Percentiles rank a stretch among this genome's conserved stretches.
Conservation (phyloP, 2,329 filamentous ascomycete genomes). For the Myriosclerotinia duriaeana region DNA sequence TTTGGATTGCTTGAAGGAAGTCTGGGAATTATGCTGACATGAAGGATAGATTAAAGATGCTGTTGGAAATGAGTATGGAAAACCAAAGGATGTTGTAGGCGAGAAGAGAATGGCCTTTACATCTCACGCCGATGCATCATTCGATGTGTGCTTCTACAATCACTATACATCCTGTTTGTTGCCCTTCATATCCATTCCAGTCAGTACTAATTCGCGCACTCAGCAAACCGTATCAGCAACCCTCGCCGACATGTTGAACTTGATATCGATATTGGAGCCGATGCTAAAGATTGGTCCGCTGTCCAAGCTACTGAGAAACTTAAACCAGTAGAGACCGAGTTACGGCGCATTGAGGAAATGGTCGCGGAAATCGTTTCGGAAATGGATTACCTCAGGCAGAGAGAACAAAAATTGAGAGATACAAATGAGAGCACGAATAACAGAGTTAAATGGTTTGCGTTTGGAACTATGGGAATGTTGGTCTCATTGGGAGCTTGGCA, state of each 20-base stretch:
- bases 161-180: slow-evolving; percentile 66
- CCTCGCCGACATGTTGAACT: slow-evolving; percentile 62
- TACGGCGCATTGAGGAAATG: slow-evolving; percentile 88
- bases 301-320: slow-evolving; percentile 97
- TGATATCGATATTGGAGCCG: slow-evolving; percentile 42
- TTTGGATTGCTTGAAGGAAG: slow-evolving; percentile 4
- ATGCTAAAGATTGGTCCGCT: slow-evolving; percentile 93
- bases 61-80: slow-evolving; percentile 92
- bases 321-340: slow-evolving; percentile 92
- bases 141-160: slow-evolving; percentile 97
- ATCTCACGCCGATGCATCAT: slow-evolving; percentile 84
- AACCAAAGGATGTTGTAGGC: slow-evolving; percentile 85
- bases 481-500: slow-evolving; percentile 92
- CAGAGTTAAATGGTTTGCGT: slow-evolving; percentile 97
- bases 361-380: slow-evolving; percentile 84
- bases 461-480: slow-evolving; percentile 88
- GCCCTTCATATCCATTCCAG: slow-evolving; percentile 3
- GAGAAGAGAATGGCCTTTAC: slow-evolving; percentile 86
- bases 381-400: slow-evolving; percentile 89
- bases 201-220: slow-evolving; percentile 10
- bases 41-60: slow-evolving; percentile 80
- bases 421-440: slow-evolving; percentile 99
- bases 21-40: slow-evolving; percentile 3
- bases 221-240: slow-evolving; percentile 24
- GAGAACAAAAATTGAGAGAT: slow-evolving; percentile 94